Evolutionary conservation across 2,329 filamentous ascomycete species (phyloP), one percentile per base, ranked within the genome.

Genomic region (Sclerotiophoma versabilis): DNA sequence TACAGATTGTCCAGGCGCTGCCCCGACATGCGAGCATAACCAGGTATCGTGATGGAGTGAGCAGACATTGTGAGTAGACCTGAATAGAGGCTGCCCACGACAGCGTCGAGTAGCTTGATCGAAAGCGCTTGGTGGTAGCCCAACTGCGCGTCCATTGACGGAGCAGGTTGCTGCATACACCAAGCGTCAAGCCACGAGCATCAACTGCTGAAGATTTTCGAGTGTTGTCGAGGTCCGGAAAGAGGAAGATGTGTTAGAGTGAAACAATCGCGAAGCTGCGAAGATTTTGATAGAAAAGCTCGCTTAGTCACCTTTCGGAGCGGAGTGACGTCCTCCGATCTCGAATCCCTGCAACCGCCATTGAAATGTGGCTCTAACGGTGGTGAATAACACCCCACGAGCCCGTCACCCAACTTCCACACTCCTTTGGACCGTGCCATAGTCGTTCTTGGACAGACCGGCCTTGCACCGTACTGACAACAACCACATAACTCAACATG

Each of bases 401-500:
- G 32, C 14, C 15, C 36, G 26, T 45, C 44, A 22, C 37, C 32
- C 39, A 23, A 23, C 34, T 32, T 12, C 44, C 34, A 57, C 30
- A 37, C 44, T 37, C 48, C 33, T 52, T 47, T 48, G 47, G 17
- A 42, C 48, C 42, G 47, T 47, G 47, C 37, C 29, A 42, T 22
- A 33, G 38, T 23, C n/a, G 47, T 32, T 23, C 30, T 15, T 22
- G 32, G n/a, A 42, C 11, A 11, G 11, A 14, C 12, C 14, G 10
- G 17, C 20, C 11, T 30, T 4, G 7, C 26, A 33, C n/a, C 22
- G 23, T 22, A 25, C 27, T 30, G 8, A 19, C 32, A 37, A 49
- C 32, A 48, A 33, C 53, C 23, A 20, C 29, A 38, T 17, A 41
- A 32, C 47, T 38, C 39, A 62, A 30, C 48, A 69, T 68, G 63